Evolutionary conservation across 202 grass and related monocot genomes (phyloP).

Genomic region (Bolboschoenoplectus hybrid): DNA sequence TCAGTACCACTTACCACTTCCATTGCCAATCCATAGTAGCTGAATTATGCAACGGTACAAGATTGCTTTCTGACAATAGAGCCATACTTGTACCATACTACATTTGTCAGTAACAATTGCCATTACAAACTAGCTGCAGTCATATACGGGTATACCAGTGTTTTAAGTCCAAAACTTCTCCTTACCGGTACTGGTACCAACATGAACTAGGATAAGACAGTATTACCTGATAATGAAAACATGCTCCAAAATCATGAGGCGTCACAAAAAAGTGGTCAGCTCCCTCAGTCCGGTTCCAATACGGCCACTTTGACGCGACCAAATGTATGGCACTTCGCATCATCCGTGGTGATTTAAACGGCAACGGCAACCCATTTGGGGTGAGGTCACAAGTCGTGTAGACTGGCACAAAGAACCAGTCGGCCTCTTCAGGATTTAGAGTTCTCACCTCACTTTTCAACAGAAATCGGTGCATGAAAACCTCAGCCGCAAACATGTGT

Average conservation of each 20-base stretch:
- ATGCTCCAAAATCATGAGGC: slow-evolving; percentile 86
- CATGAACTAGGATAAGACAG: slow-evolving; percentile 8
- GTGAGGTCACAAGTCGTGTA: slow-evolving; percentile 85
- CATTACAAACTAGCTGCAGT: neutral
- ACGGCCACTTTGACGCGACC: slow-evolving; percentile 64
- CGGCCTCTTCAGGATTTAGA: slow-evolving; percentile 56
- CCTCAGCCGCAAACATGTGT: slow-evolving; percentile 88
- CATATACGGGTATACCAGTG: neutral
- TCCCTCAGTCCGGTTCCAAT: slow-evolving; percentile 78
- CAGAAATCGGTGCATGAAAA: slow-evolving; percentile 88
- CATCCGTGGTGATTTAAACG: slow-evolving; percentile 69
- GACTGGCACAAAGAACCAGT: slow-evolving; percentile 82
- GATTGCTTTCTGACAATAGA: neutral
- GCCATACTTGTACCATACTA: neutral
- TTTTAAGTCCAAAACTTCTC: neutral
- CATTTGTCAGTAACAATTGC: neutral
- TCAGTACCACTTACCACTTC: slow-evolving; percentile 7
- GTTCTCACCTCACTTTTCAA: slow-evolving; percentile 66
- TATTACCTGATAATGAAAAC: slow-evolving; percentile 86
- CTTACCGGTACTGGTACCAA: neutral
- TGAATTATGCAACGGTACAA: neutral
- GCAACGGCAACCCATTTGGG: slow-evolving; percentile 62
- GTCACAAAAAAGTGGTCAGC: slow-evolving; percentile 84
- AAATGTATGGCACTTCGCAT: slow-evolving; percentile 72
- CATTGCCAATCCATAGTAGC: slow-evolving; percentile 9